Base-by-base conservation (phyloP, 2,329 filamentous ascomycete genomes). In the Diaporthe citrichinensis region DNA sequence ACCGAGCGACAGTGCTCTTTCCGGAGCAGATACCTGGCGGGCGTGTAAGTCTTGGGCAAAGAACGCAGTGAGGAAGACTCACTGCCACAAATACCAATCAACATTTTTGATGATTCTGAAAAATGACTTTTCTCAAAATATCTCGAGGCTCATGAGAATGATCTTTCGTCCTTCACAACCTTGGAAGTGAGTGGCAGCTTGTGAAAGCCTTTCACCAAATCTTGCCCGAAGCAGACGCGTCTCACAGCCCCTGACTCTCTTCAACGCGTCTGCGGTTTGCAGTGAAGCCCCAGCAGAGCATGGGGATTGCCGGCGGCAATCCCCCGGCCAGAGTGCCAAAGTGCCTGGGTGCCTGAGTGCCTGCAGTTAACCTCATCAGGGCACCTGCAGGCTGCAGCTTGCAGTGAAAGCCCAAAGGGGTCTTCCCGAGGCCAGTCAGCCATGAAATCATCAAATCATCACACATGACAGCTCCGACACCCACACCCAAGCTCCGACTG, bases 1-100 rank as follows among this genome's bases (percentile, higher is more conserved):
- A 98, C 73, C 94, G 91, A 75, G 95, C 95, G 78, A 98, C 94
- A 14, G 95, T 95, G 82, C 92, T 93, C 87, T 98, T 98, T 81
- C 97, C 97, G 67, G 96, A 93, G 86, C 96, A 98, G 80, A 98
- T 96, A 81, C 94, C 96, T 97, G 81, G 55, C 55, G 41, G 34
- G 44, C 17, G 23, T 78, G 75, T 77, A 69, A 79, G 78, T 78
- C 8, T 44, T 28, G 10, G 36, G 59, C 9, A 44, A 7, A 57
- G 36, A 71, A 6, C 36, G 25, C 41, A 68, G 67, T 78, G 51
- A 75, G 77, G 41, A 76, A 78, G 65, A 77, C 84, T 81, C 88
- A 93, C 93, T 92, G 81, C 93, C 93, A 80, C 94, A 95, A 76
- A 96, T 89, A 73, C 94, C 94, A 77, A 95, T 93, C 55, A 96